Evolutionary conservation across 2,329 filamentous ascomycete species (phyloP), one percentile per base, ranked within the genome.

Genomic region (Pseudofabraea citricarpa): DNA sequence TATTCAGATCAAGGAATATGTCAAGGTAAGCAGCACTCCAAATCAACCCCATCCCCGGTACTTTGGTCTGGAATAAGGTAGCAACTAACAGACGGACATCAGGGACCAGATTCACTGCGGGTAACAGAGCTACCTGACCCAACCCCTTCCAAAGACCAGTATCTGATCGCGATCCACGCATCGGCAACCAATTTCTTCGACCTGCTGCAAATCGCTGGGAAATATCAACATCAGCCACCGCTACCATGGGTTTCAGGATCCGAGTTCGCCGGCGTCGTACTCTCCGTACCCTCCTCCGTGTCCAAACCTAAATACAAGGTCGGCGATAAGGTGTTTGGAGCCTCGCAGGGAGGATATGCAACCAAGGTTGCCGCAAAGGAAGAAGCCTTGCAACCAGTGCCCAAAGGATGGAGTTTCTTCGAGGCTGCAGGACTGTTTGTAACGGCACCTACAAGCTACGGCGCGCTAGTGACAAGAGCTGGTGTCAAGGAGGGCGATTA

Each of bases 161-260:
- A 96, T 64, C 74, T 94, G 51, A 86, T 97, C 62, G 78, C 83
- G 59, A 86, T 97, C 57, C 87, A 89, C 66, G 88, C 91, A 36
- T 78, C 86, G 1, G 91, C 89, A 16, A 87, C 88, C 58, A 97
- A 97, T 70, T 97, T 97, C 77, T 97, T 96, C 72, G 91, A 97
- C 64, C 85, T 95, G 45, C 80, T 97, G 43, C 91, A 97, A 62
- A 89, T 96, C 60, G 85, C 89, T 60, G 91, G 91, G 44, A 95
- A 94, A 77, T 97, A 97, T 68, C 91, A 97, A 62, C 77, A 88
- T 62, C 90, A 96, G 58, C 90, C 90, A 0, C 81, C 47, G 13
- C 82, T 96, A 38, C 90, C 90, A 23, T 95, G 90, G 90, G 70
- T 91, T 39, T 81, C 88, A 1, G 91, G 91, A 48, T 79, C 79